Evolutionary conservation across 495 filamentous ascomycete species (phyloP).

Genomic region (Daldinia grandis): DNA sequence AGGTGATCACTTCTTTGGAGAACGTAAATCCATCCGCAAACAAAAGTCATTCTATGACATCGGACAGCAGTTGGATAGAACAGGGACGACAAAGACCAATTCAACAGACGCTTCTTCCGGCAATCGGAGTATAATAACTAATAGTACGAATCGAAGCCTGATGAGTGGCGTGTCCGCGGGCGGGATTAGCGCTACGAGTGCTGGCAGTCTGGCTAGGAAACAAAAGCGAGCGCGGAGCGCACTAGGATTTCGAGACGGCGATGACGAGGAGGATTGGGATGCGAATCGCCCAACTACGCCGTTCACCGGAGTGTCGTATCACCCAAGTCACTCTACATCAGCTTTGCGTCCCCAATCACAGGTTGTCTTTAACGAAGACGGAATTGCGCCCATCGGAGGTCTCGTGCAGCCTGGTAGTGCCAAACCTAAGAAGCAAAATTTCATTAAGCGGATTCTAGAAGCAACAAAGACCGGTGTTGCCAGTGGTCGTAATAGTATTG

Average conservation of each 20-base stretch:
- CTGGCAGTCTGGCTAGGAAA: slow-evolving; percentile 86
- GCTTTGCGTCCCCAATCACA: slow-evolving; percentile 58
- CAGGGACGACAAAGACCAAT: slow-evolving; percentile 86
- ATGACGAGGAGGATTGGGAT: slow-evolving; percentile 51
- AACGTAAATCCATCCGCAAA: slow-evolving; percentile 60
- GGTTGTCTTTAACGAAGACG: slow-evolving; percentile 55
- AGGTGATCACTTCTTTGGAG: slow-evolving; percentile 42
- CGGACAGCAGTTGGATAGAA: slow-evolving; percentile 72
- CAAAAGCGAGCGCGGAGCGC: slow-evolving; percentile 64
- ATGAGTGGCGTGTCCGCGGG: slow-evolving; percentile 95
- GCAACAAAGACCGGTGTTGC: slow-evolving; percentile 94
- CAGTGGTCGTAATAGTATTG: slow-evolving; percentile 85
- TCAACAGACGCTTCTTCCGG: slow-evolving; percentile 77
- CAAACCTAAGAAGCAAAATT: slow-evolving; percentile 89
- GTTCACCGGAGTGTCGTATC: slow-evolving; percentile 79
- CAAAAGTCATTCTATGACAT: slow-evolving; percentile 85
- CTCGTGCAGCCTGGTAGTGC: slow-evolving; percentile 69
- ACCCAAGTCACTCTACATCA: slow-evolving; percentile 78
- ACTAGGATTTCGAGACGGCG: slow-evolving; percentile 59
- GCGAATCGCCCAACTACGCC: slow-evolving; percentile 71
- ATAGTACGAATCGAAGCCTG: slow-evolving; percentile 79
- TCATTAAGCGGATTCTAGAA: slow-evolving; percentile 96
- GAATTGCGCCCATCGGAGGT: slow-evolving; percentile 72
- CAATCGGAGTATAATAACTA: slow-evolving; percentile 75
- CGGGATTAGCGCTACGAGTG: slow-evolving; percentile 92